Evolutionary conservation across 1,284 basidiomycete genomes (phyloP), one percentile per base, ranked within the genome.

Genomic region (Ceratobasidium sp.): DNA sequence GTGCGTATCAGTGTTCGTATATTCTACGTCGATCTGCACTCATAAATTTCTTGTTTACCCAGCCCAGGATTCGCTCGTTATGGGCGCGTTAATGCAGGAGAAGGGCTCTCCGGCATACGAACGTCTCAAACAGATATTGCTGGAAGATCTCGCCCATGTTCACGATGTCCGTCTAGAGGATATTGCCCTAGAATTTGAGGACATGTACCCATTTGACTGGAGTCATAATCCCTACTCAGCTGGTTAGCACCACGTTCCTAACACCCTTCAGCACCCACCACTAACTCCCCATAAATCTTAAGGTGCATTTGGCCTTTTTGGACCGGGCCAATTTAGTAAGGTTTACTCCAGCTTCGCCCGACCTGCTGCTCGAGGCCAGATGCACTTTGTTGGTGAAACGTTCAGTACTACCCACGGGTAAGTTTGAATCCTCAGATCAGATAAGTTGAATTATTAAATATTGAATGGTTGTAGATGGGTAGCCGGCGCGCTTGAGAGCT

Each of bases 161-260:
- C 71, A 73, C 58, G 44, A 46, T 26, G 12, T 73, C 26, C 9
- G 7, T n/a, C 58, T 40, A 18, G 44, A 33, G 18, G 42, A 49
- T 15, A 33, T 73, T 40, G 23, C 49, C 10, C 28, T n/a, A 1
- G n/a, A 63, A n/a, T 73, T 51, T 26, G 44, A 73, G 42, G 40
- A 15, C 39, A 73, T 73, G 71, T 73, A 63, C 63, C 12, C 58
- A 7, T 73, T 26, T n/a, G 71, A 73, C 26, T 73, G 71, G 71
- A 60, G 6, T 63, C 56, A 73, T 20, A 26, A 63, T 26, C 58
- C 60, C 5, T 13, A 23, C 1, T 26, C 71, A 2, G 63, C 53
- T 58, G 71, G 71, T 73, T 33, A 33, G 33, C 33, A 26, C 53
- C 33, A 46, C n/a, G 28, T n/a, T 53, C 6, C 33, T 33, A 69